A percentile compares a stretch with the other conserved stretches of the same genome.
phyloP scores from a whole-genome alignment of 352 stramenopile genomes.

The Phytophthora fragariae region DNA sequence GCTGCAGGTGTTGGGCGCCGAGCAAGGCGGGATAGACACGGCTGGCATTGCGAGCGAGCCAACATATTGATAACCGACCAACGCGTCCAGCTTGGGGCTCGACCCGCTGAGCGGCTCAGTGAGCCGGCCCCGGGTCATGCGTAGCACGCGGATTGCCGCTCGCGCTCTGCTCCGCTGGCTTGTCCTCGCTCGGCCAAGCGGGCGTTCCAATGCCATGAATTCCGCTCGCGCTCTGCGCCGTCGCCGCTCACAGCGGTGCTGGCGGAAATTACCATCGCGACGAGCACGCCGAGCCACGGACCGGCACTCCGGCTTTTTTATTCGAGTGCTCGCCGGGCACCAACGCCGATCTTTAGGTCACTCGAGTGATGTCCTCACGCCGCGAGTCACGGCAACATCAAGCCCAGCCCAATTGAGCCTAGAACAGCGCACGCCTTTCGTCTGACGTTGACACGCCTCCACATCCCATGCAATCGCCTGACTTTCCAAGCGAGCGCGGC shows the following conservation, averaged over 20 bases:
- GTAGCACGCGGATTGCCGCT: background rate
- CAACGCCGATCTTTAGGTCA: background rate
- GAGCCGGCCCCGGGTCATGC: background rate
- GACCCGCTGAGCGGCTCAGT: background rate
- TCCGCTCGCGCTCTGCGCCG: conserved; percentile 1
- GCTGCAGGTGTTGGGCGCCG: conserved; percentile 12
- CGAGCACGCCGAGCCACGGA: background rate
- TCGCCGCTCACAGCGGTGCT: conserved; percentile 16
- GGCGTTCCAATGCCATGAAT: conserved; percentile 32
- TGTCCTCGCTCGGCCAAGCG: conserved; percentile 9
- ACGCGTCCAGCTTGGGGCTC: background rate
- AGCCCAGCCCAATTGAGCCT: too few relatives aligned
- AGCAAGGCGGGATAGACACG: conserved; percentile 24
- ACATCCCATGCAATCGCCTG: conserved; percentile 15
- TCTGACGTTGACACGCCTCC: conserved; percentile 1
- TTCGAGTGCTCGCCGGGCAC: background rate
- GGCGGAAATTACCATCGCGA: conserved; percentile 7
- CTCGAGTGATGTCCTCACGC: background rate
- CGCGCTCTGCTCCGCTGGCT: conserved; percentile 16
- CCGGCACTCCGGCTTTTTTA: conserved; percentile 31
- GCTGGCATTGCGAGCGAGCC: background rate
- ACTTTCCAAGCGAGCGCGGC: conserved; percentile 16
- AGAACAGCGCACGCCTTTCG: background rate
- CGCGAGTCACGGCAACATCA: too few relatives aligned
- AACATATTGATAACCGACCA: background rate